Conservation (phyloP, 2,329 filamentous ascomycete species). For the Venturiaceae sp. region DNA sequence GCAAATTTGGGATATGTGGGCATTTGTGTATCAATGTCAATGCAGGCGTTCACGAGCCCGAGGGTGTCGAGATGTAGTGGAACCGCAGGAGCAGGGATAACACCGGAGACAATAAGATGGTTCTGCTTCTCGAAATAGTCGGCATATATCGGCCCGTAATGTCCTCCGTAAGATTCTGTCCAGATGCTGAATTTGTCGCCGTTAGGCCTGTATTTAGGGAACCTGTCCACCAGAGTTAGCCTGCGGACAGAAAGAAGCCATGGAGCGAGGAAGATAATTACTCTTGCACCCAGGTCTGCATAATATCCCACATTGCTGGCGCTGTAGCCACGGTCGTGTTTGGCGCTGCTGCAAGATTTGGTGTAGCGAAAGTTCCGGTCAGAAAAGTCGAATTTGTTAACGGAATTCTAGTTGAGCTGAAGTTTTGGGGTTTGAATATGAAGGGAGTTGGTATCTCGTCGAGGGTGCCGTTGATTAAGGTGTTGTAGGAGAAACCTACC, state of each 20-base stretch:
- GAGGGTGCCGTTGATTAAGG: slow-evolving; percentile 25
- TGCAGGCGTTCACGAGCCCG: slow-evolving; percentile 46
- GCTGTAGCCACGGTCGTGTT: slow-evolving; percentile 43
- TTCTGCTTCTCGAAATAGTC: slow-evolving; percentile 49
- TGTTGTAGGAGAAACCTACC: slow-evolving; percentile 44
- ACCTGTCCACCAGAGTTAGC: no score
- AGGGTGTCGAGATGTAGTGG: slow-evolving; percentile 35
- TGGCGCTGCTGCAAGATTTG: slow-evolving; percentile 32
- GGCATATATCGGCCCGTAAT: slow-evolving; percentile 47
- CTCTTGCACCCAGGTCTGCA: slow-evolving; percentile 49
- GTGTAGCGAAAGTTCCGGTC: slow-evolving; percentile 41
- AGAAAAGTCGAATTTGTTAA: slow-evolving; percentile 43
- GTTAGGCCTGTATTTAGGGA: slow-evolving; percentile 13
- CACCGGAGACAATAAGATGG: slow-evolving; percentile 34
- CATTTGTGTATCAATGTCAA: slow-evolving; percentile 40
- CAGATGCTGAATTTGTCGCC: slow-evolving; percentile 16
- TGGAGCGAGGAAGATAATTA: no score
- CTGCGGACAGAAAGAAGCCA: no score
- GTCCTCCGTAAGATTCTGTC: slow-evolving; percentile 44
- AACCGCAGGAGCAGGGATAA: slow-evolving; percentile 22
- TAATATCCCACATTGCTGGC: slow-evolving; percentile 47
- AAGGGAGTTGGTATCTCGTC: background rate
- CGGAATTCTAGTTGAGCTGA: slow-evolving; percentile 16
- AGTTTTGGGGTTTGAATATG: background rate
- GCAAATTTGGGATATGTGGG: slow-evolving; percentile 40